phyloP scores from a whole-genome alignment of 257 asterid genomes.

The Ocimum tenuiflorum region DNA sequence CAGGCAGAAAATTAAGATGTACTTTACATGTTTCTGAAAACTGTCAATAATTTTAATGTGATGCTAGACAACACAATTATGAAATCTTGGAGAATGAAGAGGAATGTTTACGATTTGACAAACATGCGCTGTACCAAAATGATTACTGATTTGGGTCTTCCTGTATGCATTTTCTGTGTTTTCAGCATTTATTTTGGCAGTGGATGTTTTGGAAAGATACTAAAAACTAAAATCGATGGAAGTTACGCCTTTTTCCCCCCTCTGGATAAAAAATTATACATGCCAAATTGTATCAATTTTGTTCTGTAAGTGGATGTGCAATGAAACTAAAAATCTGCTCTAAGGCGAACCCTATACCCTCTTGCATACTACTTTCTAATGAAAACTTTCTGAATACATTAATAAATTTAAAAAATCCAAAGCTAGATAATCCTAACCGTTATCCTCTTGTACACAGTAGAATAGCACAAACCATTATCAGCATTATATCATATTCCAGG shows the following conservation, averaged over 20 bases:
- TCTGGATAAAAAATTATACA: no score
- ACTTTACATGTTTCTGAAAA: background rate
- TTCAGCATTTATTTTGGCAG: no score
- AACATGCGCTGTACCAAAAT: background rate
- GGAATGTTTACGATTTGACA: background rate
- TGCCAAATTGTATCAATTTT: no score
- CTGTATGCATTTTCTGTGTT: background rate
- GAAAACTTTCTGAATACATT: background rate
- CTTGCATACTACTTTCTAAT: background rate
- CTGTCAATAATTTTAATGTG: background rate
- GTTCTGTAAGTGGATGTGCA: no score
- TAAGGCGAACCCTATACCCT: background rate
- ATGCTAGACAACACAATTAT: background rate
- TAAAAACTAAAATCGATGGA: no score
- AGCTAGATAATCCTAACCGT: background rate
- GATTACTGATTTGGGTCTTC: background rate
- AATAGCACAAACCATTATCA: conserved; percentile 11
- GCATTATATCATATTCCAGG: background rate
- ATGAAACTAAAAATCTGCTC: no score
- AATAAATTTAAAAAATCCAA: background rate
- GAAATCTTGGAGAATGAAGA: background rate
- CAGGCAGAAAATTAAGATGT: background rate
- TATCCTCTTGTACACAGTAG: background rate
- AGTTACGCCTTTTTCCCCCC: no score
- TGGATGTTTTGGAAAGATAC: no score